Evolutionary conservation across 2,329 filamentous ascomycete species (phyloP), one percentile per base, ranked within the genome.

Genomic region (Dryadomyces sulphureus): DNA sequence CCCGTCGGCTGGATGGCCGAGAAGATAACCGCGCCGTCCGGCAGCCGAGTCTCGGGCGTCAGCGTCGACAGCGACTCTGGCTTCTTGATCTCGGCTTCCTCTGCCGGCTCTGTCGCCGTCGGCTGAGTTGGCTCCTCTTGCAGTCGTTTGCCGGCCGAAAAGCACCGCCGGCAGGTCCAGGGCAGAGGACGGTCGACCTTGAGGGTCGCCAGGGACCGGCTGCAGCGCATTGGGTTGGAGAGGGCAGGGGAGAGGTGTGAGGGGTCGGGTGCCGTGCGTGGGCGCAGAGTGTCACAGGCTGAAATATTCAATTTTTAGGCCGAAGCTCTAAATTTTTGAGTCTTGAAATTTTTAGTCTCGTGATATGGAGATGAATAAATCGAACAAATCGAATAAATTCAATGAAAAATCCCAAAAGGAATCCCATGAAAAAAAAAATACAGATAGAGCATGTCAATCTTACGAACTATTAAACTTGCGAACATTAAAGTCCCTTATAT

Each of bases 1-100:
- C 90, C 92, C 0, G 92, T 98, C 17, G 92, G 92, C 62, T 98
- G 92, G 55, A 98, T 98, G 45, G 89, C 92, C 4, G 92, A 96
- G 68, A 98, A 95, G 56, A 96, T 77, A 49, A 82, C 70, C 46
- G 52, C 44, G 45, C 45, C 39, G 17, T 45, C 49, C 22, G 52
- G 52, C 12, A 45, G 5, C 32, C 36, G 7, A 20, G 42, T 38
- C 16, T 38, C 22, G 22, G 34, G 27, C 1, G 41, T n/a, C 5
- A 34, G 22, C 11, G 24, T 7, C 8, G 41, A 9, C 17, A 24
- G 38, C 11, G n/a, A n/a, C n/a, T n/a, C n/a, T n/a, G n/a, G n/a
- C n/a, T n/a, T n/a, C n/a, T n/a, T n/a, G n/a, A n/a, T n/a, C n/a
- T n/a, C n/a, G n/a, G 14, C 9, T 16, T 17, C 16, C 30, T 19